Percentiles rank a stretch among this genome's conserved stretches.
phyloP scores from a whole-genome alignment of 2,329 filamentous ascomycete genomes.

The Cytospora schulzeri region DNA sequence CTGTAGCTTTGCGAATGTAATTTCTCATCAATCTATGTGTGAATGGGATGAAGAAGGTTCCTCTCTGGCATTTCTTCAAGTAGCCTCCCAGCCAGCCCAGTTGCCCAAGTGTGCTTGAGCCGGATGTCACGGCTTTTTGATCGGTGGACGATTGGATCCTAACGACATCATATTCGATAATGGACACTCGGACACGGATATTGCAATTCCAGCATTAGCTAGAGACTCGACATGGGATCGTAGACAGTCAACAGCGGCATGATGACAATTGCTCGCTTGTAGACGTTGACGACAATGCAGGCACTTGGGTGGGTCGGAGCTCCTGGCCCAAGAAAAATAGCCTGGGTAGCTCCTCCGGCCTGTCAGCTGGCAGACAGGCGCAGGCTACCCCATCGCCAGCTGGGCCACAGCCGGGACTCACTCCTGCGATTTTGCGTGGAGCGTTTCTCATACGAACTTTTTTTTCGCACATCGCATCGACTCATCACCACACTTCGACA shows the following conservation, averaged over 20 bases:
- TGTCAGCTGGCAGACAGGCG: constrained; percentile 11
- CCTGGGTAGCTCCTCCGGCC: too few species aligned
- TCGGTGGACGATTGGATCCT: too few species aligned
- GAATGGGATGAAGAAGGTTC: not conserved
- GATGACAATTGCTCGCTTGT: not conserved
- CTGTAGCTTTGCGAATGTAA: not conserved
- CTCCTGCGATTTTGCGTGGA: not conserved
- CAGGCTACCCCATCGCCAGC: constrained; percentile 6
- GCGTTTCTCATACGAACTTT: constrained; percentile 18
- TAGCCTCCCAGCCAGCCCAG: not conserved
- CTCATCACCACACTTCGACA: constrained; percentile 8
- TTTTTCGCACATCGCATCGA: constrained; percentile 13
- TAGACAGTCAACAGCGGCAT: too few species aligned
- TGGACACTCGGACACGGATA: too few species aligned
- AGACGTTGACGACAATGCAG: too few species aligned
- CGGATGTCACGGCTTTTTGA: not conserved
- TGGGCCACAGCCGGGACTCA: not conserved
- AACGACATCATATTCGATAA: too few species aligned
- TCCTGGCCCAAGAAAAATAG: too few species aligned
- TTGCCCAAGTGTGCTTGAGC: not conserved
- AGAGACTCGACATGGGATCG: too few species aligned
- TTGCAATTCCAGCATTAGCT: too few species aligned
- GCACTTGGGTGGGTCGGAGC: too few species aligned
- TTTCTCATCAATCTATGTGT: not conserved
- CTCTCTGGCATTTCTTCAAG: not conserved